Evolutionary conservation across 2,329 filamentous ascomycete species (phyloP).

Genomic region (Fusarium nelsonii): DNA sequence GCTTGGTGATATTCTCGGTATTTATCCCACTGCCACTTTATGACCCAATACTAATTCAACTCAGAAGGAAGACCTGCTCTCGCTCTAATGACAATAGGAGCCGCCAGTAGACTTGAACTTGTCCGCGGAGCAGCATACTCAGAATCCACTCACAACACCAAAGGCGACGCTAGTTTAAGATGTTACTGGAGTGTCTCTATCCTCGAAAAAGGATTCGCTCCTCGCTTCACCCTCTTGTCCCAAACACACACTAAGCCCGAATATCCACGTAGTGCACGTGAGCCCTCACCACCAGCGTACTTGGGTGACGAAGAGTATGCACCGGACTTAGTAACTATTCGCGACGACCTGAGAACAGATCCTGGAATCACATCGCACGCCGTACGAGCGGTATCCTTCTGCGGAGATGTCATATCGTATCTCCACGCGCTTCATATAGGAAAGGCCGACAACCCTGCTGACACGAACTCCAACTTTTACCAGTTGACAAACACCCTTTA

Average conservation of each 20-base stretch:
- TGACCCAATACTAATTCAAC: fast-evolving
- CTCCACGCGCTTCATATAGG: conserved; percentile 34
- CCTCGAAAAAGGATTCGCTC: conserved; percentile 39
- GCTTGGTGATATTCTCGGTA: conserved; percentile 22
- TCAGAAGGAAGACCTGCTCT: conserved; percentile 33
- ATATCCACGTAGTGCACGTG: conserved; percentile 33
- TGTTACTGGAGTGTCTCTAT: conserved; percentile 45
- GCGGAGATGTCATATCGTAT: conserved; percentile 40
- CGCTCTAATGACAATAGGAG: conserved; percentile 43
- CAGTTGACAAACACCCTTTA: conserved; percentile 38
- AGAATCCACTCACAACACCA: neutral
- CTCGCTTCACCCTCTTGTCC: conserved; percentile 15
- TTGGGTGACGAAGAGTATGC: conserved; percentile 32
- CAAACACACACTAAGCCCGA: conserved; percentile 13
- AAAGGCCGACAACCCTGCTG: conserved; percentile 31
- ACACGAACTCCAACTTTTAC: conserved; percentile 39
- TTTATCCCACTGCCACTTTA: fast-evolving
- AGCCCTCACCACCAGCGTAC: conserved; percentile 24
- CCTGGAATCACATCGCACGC: conserved; percentile 37
- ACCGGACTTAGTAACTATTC: conserved; percentile 33
- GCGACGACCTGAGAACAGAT: conserved; percentile 28
- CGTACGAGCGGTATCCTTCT: conserved; percentile 25
- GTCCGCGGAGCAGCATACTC: conserved; percentile 21
- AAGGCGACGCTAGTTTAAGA: conserved; percentile 28
- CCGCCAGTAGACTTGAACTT: conserved; percentile 34